Base-by-base conservation (phyloP, 139 green algal genomes). In the Closterium sp. region DNA sequence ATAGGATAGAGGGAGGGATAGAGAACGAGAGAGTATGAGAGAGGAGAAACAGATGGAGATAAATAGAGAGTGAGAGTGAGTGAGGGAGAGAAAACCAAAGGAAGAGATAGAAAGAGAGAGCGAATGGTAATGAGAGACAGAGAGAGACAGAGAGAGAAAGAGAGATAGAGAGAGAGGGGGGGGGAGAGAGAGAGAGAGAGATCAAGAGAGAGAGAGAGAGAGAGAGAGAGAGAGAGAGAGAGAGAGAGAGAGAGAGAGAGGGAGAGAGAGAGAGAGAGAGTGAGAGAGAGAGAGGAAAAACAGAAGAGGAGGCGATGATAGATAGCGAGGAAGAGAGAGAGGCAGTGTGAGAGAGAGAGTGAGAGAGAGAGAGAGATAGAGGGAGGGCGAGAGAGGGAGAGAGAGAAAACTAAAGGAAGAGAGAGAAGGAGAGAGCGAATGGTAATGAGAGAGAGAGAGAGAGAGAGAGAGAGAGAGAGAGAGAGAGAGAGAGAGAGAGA, bases 141-240 rank as follows among this genome's bases (percentile, higher is more conserved):
- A 88, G 84, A 86, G 84, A 92, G 31, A 92, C 3, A 86, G 31
- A 90, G 19, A 92, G 84, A 90, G 69, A 92, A 4, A 28, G 33
- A 92, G 38, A 86, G 84, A 92, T 19, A 90, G 38, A 92, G 31
- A 90, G 19, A 92, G 34, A 92, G 38, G 91, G 33, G 7, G 7
- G 33, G 38, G 91, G 38, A 35, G 23, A 16, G 23, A 32, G 88
- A 91, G n/a, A 91, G 55, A 86, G 88, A 90, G n/a, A n/a, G n/a
- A n/a, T n/a, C n/a, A n/a, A n/a, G n/a, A n/a, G n/a, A n/a, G n/a
- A n/a, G n/a, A n/a, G n/a, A n/a, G n/a, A n/a, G n/a, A n/a, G n/a
- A n/a, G n/a, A n/a, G n/a, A n/a, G n/a, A n/a, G n/a, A n/a, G n/a
- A n/a, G n/a, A n/a, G n/a, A n/a, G n/a, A n/a, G n/a, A n/a, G n/a